Percentiles rank a stretch among this genome's conserved stretches.
Evolutionary conservation across 805 yeast species (phyloP).

Genomic region (Candida golubevii): DNA sequence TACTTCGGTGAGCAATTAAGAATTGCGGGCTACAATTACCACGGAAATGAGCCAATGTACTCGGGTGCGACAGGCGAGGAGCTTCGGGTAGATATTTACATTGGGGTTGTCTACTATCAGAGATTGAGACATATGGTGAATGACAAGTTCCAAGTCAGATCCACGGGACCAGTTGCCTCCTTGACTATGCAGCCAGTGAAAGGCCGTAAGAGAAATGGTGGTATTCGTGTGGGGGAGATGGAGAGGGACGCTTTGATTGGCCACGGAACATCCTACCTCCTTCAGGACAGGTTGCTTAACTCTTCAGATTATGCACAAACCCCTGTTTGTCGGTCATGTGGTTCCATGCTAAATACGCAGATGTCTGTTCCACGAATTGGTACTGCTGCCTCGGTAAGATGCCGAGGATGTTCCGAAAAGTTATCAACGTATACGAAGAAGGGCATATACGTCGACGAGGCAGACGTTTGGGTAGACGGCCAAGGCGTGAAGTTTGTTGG

Average conservation of each 20-base stretch:
- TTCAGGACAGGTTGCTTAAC: constrained; percentile 92
- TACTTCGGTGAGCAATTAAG: constrained; percentile 90
- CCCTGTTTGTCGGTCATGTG: constrained; percentile 86
- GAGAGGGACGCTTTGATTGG: constrained; percentile 99
- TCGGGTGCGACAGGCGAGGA: constrained; percentile 99
- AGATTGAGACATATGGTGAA: constrained; percentile 99
- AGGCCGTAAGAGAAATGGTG: constrained; percentile 98
- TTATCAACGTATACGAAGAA: constrained; percentile 52
- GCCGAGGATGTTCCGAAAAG: constrained; percentile 85
- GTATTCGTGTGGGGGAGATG: constrained; percentile 99
- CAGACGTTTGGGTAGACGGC: constrained; percentile 95
- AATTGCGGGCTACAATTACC: constrained; percentile 90
- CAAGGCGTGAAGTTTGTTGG: constrained; percentile 89
- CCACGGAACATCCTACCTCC: constrained; percentile 92
- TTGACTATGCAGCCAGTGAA: constrained; percentile 99
- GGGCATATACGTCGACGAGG: constrained; percentile 52
- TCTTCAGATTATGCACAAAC: constrained; percentile 95
- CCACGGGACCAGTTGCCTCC: constrained; percentile 96
- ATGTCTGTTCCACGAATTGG: constrained; percentile 90
- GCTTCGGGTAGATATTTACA: constrained; percentile 89
- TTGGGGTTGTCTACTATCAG: constrained; percentile 97
- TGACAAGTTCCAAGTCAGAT: constrained; percentile 98
- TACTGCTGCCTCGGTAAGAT: constrained; percentile 66
- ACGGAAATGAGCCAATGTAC: constrained; percentile 98
- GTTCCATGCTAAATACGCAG: constrained; percentile 86